Percentiles rank a stretch among this genome's conserved stretches.
These are phyloP conservation scores for Fusarium foetens DNA, from an alignment of 2,329 filamentous ascomycete genomes.

Conservation along the genomic window DNA sequence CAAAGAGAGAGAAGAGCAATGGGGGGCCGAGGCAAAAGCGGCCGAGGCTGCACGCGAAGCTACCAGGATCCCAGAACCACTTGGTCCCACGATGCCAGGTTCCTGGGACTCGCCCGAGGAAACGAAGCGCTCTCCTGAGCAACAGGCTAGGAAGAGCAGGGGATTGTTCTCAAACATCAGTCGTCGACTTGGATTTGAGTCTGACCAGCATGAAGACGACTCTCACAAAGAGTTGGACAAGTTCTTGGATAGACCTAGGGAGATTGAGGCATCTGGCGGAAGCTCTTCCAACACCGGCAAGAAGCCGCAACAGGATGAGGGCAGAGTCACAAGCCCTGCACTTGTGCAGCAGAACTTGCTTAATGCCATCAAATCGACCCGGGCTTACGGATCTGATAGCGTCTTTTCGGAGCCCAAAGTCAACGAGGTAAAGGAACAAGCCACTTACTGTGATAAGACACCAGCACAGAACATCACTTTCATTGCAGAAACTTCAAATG, in stretches of 20 bases:
- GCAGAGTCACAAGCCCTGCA: constrained; percentile 68
- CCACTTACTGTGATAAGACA: constrained; percentile 85
- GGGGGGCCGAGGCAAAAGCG: constrained; percentile 51
- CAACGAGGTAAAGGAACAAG: constrained; percentile 80
- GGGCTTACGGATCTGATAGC: constrained; percentile 76
- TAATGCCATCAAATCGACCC: constrained; percentile 81
- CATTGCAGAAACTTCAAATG: constrained; percentile 74
- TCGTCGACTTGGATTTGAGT: constrained; percentile 74
- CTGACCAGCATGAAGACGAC: constrained; percentile 55
- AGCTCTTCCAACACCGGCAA: constrained; percentile 24
- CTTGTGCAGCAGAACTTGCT: constrained; percentile 76
- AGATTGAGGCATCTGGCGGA: constrained; percentile 33
- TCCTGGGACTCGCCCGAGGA: constrained; percentile 75
- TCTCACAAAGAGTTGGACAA: constrained; percentile 56
- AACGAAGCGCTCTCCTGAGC: constrained; percentile 46
- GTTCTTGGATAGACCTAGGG: constrained; percentile 52
- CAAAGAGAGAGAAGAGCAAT: constrained; percentile 63
- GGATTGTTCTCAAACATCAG: constrained; percentile 76
- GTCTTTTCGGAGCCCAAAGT: constrained; percentile 80
- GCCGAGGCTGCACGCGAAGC: constrained; percentile 53
- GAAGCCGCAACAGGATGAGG: constrained; percentile 53
- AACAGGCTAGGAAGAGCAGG: constrained; percentile 56
- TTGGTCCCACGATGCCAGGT: constrained; percentile 73
- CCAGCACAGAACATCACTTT: constrained; percentile 78
- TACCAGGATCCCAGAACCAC: constrained; percentile 54